phyloP scores from a whole-genome alignment of 148 eudicot species.

The Talinum fruticosum region DNA sequence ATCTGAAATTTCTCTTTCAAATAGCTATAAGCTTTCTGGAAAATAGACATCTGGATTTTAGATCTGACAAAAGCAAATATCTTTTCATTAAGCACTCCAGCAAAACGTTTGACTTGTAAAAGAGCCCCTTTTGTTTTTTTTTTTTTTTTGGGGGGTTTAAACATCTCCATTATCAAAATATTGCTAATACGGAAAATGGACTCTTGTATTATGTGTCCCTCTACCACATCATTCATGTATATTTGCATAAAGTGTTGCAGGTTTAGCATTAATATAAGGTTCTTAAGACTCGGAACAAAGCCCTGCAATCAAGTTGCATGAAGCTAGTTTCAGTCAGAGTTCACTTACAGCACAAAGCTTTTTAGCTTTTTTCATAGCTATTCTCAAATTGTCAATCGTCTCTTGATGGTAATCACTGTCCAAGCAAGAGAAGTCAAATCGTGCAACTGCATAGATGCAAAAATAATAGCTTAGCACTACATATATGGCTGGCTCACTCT shows the following conservation, averaged over 20 bases:
- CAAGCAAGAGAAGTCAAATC: constrained; percentile 62
- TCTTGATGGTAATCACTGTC: constrained; percentile 56
- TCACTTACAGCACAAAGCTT: constrained; percentile 58
- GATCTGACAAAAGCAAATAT: too few species aligned
- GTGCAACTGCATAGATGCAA: constrained; percentile 43
- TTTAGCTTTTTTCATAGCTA: constrained; percentile 40
- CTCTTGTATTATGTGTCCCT: background rate
- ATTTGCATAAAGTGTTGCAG: background rate
- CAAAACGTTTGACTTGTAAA: too few species aligned
- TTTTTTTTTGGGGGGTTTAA: too few species aligned
- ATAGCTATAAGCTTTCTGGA: too few species aligned
- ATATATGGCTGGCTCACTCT: too few species aligned
- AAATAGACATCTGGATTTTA: too few species aligned
- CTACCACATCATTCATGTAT: background rate
- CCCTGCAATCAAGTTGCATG: background rate
- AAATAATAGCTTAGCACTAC: background rate
- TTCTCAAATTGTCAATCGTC: constrained; percentile 48
- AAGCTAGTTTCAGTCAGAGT: background rate
- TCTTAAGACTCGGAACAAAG: background rate
- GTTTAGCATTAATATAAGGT: background rate
- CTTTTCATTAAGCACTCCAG: too few species aligned
- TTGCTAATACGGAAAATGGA: too few species aligned
- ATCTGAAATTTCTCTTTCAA: too few species aligned
- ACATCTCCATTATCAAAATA: too few species aligned
- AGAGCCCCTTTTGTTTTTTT: too few species aligned